Conservation (phyloP, 331 rosid genomes). For the Pyracantha coccinea region DNA sequence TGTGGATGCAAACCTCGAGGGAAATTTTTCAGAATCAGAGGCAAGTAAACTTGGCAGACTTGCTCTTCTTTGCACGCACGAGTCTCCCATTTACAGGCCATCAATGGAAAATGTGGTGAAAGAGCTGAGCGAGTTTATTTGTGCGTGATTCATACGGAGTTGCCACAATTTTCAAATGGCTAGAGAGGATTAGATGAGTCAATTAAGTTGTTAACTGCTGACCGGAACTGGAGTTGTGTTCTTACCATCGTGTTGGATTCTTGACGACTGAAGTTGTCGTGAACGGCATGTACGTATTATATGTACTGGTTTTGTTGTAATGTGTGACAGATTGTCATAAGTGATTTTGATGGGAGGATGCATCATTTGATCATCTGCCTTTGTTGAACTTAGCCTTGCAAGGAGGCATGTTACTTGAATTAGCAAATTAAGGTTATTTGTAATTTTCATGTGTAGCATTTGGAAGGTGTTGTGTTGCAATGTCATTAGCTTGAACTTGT, state of each 20-base stretch:
- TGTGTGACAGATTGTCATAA: not conserved
- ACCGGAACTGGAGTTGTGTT: conserved; percentile 13
- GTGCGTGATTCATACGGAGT: conserved; percentile 7
- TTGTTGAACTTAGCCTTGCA: conserved; percentile 7
- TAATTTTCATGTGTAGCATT: not conserved
- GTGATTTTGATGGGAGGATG: not conserved
- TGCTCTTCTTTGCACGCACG: conserved; percentile 62
- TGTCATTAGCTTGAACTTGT: not conserved
- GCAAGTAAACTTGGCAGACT: conserved; percentile 52
- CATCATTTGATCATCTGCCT: not conserved
- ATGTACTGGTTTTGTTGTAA: not conserved
- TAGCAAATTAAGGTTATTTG: not conserved
- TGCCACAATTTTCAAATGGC: conserved; percentile 9
- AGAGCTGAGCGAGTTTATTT: conserved; percentile 28
- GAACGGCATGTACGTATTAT: not conserved
- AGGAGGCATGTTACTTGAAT: conserved; percentile 1
- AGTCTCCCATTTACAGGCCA: conserved; percentile 50
- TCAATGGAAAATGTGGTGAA: conserved; percentile 44
- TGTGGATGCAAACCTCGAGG: conserved; percentile 58
- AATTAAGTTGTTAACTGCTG: conserved; percentile 11
- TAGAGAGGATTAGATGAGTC: not conserved
- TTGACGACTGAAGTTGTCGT: not conserved
- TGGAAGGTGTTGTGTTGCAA: not conserved
- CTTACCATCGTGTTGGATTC: not conserved
- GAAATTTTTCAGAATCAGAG: conserved; percentile 52